A percentile compares a stretch with the other conserved stretches of the same genome.
phyloP scores from a whole-genome alignment of 495 filamentous ascomycete species.

The Cryomyces antarcticus region DNA sequence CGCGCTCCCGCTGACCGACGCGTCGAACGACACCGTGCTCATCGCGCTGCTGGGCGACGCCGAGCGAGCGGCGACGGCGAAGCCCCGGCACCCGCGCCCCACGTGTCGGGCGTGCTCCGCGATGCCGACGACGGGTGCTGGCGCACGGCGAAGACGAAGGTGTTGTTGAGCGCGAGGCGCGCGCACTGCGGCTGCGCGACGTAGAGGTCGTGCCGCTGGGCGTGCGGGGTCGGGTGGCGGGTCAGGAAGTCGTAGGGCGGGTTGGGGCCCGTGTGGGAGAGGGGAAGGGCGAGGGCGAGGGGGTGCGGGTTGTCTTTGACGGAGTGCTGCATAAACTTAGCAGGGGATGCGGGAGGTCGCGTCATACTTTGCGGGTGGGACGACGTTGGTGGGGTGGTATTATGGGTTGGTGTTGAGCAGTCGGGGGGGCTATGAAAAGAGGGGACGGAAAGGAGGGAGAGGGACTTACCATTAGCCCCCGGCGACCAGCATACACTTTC shows the following conservation, averaged over 20 bases:
- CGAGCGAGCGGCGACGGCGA: neutral
- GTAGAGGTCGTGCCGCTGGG: constrained; percentile 89
- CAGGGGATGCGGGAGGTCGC: too few species aligned
- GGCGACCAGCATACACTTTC: constrained; percentile 84
- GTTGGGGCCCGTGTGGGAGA: constrained; percentile 77
- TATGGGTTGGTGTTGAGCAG: too few species aligned
- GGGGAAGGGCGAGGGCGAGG: constrained; percentile 74
- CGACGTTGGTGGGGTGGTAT: too few species aligned
- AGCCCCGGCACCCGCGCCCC: neutral
- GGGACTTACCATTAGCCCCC: constrained; percentile 53
- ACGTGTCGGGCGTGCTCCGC: constrained; percentile 25
- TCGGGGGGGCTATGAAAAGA: neutral
- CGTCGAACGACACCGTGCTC: constrained; percentile 22
- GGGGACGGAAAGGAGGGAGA: neutral
- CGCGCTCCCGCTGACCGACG: neutral
- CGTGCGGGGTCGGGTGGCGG: constrained; percentile 90
- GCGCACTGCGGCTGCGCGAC: constrained; percentile 86
- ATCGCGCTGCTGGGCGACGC: constrained; percentile 1
- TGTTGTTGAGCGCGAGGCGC: constrained; percentile 76
- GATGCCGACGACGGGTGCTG: constrained; percentile 61
- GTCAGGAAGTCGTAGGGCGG: constrained; percentile 83
- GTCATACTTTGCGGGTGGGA: too few species aligned
- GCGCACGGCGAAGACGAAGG: constrained; percentile 87
- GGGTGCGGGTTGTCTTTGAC: constrained; percentile 87
- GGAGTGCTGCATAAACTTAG: constrained; percentile 32